Base-by-base conservation (phyloP, 2,329 filamentous ascomycete species). In the Verticillium dahliae region DNA sequence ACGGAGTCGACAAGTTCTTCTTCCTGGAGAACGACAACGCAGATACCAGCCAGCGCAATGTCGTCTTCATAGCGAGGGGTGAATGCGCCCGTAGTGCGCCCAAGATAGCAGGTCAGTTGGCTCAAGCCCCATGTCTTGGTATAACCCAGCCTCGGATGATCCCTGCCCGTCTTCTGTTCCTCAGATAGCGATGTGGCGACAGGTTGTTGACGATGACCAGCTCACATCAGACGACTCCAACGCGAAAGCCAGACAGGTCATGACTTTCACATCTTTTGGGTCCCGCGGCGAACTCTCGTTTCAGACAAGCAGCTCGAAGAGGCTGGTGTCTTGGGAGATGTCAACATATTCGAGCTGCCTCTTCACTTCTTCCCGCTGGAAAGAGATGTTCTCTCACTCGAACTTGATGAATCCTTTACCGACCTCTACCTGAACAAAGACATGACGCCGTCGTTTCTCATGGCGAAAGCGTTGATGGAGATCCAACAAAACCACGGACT, bases 1-100 rank as follows among this genome's bases (percentile, higher is more conserved):
- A 98, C 78, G 96, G 96, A 35, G 93, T 99, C 68, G 93, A 98
- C 76, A 96, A 96, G 75, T 91, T 97, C 67, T 99, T 98, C 80
- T 90, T 97, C 71, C 82, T 99, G 56, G 95, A 99, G 76, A 98
- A 97, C 76, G 86, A 90, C 71, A 98, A 99, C 76, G 89, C 92
- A 74, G 94, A 98, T 76, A 90, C 92, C 18, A 96, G 90, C 71
- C 95, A 98, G 78, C 88, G 91, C 71, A 99, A 97, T 81, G 87
- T 99, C 65, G 85, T 99, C 67, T 99, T 98, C 78, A 85, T 99
- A 68, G 90, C 92, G 18, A 85, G 93, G 70, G 94, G 92, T 65
- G 95, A 98, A 77, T 94, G 91, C 74, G 89, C 90, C 61, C 90
- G 85, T 66, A 90, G 95, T 71, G 89, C 93, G 60, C 88, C 92